Evolutionary conservation across 2,329 filamentous ascomycete species (phyloP).

Genomic region (Aspergillus glaucus): DNA sequence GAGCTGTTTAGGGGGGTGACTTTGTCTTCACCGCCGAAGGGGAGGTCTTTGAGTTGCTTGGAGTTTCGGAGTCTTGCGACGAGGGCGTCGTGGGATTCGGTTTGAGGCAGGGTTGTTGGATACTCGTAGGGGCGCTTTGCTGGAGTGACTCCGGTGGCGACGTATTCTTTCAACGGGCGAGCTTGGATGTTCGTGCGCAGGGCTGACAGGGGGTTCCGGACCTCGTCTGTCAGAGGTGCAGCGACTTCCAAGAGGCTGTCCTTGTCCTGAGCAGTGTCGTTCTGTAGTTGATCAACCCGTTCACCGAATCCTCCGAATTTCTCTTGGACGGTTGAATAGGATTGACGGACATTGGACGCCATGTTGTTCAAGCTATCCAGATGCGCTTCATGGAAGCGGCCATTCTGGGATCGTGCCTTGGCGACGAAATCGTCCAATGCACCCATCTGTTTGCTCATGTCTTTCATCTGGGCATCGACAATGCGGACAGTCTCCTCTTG

Average conservation of each 20-base stretch:
- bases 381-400: constrained; percentile 66
- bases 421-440: constrained; percentile 86
- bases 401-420: constrained; percentile 73
- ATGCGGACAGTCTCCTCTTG: constrained; percentile 86
- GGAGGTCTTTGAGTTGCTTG: constrained; percentile 26
- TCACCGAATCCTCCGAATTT: constrained; percentile 65
- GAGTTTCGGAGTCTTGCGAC: constrained; percentile 46
- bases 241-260: constrained; percentile 55
- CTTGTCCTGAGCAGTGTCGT: constrained; percentile 59
- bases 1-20: constrained; percentile 15
- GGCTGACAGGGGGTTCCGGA: constrained; percentile 64
- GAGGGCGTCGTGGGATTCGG: constrained; percentile 55
- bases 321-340: constrained; percentile 63
- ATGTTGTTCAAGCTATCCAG: constrained; percentile 59
- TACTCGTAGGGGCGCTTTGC: constrained; percentile 76
- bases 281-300: constrained; percentile 62
- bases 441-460: constrained; percentile 82
- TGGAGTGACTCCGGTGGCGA: constrained; percentile 78
- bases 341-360: constrained; percentile 62
- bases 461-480: constrained; percentile 79
- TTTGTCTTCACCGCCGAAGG: constrained; percentile 25
- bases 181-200: constrained; percentile 64
- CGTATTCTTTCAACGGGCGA: constrained; percentile 69
- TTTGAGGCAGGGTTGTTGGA: constrained; percentile 70
- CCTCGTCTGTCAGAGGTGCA: constrained; percentile 50